These are phyloP conservation scores for Neurospora crassa DNA, from an alignment of 2,329 filamentous ascomycete species.

Conservation along the genomic window DNA sequence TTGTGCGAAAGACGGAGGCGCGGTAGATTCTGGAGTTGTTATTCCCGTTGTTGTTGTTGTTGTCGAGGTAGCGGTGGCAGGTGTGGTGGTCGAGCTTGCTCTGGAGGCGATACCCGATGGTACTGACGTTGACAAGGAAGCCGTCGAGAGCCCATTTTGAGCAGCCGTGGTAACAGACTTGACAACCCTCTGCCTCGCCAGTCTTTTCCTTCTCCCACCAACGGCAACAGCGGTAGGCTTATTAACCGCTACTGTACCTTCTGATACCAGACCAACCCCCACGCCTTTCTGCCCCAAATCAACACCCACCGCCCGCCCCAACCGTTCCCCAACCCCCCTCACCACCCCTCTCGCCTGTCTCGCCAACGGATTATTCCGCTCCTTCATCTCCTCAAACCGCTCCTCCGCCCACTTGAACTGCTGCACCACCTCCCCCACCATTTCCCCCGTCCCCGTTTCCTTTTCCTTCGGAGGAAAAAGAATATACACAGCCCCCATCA, in stretches of 20 bases:
- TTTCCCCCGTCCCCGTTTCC: conserved; percentile 19
- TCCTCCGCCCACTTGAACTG: conserved; percentile 52
- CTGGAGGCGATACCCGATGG: background rate
- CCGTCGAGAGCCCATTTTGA: background rate
- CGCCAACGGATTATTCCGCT: conserved; percentile 45
- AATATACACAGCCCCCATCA: conserved; percentile 52
- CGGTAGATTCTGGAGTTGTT: background rate
- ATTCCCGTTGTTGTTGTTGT: background rate
- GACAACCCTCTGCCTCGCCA: background rate
- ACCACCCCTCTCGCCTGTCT: conserved; percentile 36
- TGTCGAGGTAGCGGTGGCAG: conserved; percentile 1
- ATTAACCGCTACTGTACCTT: background rate
- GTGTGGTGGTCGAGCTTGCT: background rate
- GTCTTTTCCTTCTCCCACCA: background rate
- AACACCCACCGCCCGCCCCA: background rate
- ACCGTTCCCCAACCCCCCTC: background rate
- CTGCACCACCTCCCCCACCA: conserved; percentile 37
- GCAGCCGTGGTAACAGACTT: background rate
- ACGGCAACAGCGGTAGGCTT: background rate
- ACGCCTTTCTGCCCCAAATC: background rate
- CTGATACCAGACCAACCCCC: background rate
- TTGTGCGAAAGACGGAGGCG: background rate
- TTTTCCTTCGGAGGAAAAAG: conserved; percentile 35
- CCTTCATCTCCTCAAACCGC: conserved; percentile 46
- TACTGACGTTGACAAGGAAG: background rate